Percentiles rank a stretch among this genome's conserved stretches.
phyloP scores from a whole-genome alignment of 176 grass and related monocot genomes.

The Raddia distichophylla region DNA sequence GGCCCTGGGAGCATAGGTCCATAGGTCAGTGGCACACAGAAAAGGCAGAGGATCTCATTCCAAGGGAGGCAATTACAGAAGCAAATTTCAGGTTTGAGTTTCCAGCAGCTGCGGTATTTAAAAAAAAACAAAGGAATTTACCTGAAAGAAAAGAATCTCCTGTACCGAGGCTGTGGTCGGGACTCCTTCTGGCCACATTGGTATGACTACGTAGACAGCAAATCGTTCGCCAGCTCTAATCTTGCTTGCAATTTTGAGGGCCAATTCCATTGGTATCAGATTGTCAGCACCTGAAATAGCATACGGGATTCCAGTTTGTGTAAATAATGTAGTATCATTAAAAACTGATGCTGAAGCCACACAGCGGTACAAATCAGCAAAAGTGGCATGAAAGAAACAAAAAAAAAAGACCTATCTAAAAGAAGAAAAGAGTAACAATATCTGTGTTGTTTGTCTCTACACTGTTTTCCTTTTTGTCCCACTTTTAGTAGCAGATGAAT shows the following conservation, averaged over 20 bases:
- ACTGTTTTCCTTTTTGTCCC: background rate
- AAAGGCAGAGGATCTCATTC: too few species aligned
- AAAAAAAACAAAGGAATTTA: slow-evolving; percentile 38
- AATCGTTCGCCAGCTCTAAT: slow-evolving; percentile 80
- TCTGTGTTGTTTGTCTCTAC: background rate
- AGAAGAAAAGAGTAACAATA: background rate
- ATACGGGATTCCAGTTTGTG: background rate
- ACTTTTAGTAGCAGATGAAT: background rate
- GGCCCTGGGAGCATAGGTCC: too few species aligned
- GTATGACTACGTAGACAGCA: slow-evolving; percentile 94
- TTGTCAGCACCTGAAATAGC: slow-evolving; percentile 79
- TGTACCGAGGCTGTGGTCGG: slow-evolving; percentile 74
- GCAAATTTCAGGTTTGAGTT: slow-evolving; percentile 7
- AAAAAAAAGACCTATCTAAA: slow-evolving; percentile 31
- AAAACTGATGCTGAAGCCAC: slow-evolving; percentile 19
- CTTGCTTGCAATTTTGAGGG: slow-evolving; percentile 90
- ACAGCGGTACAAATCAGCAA: slow-evolving; percentile 7
- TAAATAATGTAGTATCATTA: slow-evolving; percentile 15
- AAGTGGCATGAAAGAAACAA: slow-evolving; percentile 7
- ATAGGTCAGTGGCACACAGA: too few species aligned
- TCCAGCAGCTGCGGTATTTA: background rate
- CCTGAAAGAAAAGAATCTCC: slow-evolving; percentile 98
- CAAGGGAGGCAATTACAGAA: background rate
- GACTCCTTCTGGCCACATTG: slow-evolving; percentile 98
- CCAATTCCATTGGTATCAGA: slow-evolving; percentile 92